Base-by-base conservation (phyloP, 2,329 filamentous ascomycete species). In the Fusarium continuum region DNA sequence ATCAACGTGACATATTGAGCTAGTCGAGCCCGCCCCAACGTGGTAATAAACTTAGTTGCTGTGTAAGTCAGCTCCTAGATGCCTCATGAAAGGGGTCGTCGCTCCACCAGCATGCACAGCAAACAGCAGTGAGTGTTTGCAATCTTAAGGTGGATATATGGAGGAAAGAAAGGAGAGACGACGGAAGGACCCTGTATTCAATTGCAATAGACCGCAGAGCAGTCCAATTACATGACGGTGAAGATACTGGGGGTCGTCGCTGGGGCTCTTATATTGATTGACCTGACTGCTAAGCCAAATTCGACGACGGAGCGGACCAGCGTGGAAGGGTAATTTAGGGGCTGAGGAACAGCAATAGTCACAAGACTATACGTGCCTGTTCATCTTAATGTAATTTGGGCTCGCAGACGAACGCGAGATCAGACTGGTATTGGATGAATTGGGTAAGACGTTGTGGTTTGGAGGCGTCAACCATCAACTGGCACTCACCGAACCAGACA, bases 211-310 rank as follows among this genome's bases (percentile, higher is more conserved):
- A 38, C 41, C 51, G 47, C 46, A 43, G 14, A 36, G 25, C n/a
- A 46, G 43, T 36, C 58, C 28, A 59, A 47, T 63, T 29, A 47
- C 43, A 45, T 44, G 45, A 61, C 50, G 55, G 49, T 62, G 40
- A 63, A 32, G 47, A 49, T 63, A 31, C 46, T 43, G 50, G 61
- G n/a, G 62, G 61, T 45, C 34, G 28, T 40, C 45, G 47, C 59
- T 59, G 60, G 59, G 60, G 47, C 38, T 58, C 32, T 63, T 41
- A 57, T 55, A 60, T 61, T 60, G 56, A 60, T 23, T 60, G 56
- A 60, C 23, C 26, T 45, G 55, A 45, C 35, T 38, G 40, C 35
- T 60, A 60, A 54, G 56, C 56, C 61, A 60, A 61, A 60, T 60
- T 60, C 55, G 59, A 63, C 25, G 29, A 43, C 57, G 34, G 32